Evolutionary conservation across 768 basidiomycete genomes (phyloP), one percentile per base, ranked within the genome.

Genomic region (Baorangia bicolor): DNA sequence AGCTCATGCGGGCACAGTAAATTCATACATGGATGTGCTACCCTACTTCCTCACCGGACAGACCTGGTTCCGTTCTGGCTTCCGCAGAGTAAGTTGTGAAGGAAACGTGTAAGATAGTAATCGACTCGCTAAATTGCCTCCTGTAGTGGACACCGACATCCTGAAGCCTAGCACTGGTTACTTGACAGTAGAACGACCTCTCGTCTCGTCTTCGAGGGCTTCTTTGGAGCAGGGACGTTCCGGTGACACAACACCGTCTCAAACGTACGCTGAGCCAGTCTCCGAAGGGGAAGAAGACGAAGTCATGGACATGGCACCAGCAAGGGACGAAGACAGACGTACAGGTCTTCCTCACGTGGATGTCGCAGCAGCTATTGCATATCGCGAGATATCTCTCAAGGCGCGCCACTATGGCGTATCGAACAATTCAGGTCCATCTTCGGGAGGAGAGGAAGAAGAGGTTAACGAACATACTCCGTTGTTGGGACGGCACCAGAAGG

Each of bases 11-110:
- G 33, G 20, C 39, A 30, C 55, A 92, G 92, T 71, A 92, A 92
- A 83, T 96, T 96, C 69, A 95, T 97, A 53, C 94, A 96, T 69
- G 96, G 97, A 25, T 99, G 97, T 69, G 88, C 96, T 3, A 94
- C 94, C 2, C 79, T 98, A 0, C 74, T 98, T 11, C 94, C 95
- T 20, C 84, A 91, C 64, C 88, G 96, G 34, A 95, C 98, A 42
- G 91, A 98, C 66, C 81, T 99, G 23, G 90, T 99, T 34, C 97
- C 97, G 7, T 99, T 98, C 80, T 99, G 97, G 97, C 82, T 95
- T 7, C 95, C 95, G 6, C 95, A 98, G 69, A 97, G 90, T 92
- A 69, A 38, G 81, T 63, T 6, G 1, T 4, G 16, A 20, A 44
- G 33, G 14, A 18, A n/a, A 10, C 25, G 18, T 30, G 10, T 0